These are phyloP conservation scores for Dothideomycetes sp. DNA, from an alignment of 2,329 filamentous ascomycete genomes.

Conservation along the genomic window DNA sequence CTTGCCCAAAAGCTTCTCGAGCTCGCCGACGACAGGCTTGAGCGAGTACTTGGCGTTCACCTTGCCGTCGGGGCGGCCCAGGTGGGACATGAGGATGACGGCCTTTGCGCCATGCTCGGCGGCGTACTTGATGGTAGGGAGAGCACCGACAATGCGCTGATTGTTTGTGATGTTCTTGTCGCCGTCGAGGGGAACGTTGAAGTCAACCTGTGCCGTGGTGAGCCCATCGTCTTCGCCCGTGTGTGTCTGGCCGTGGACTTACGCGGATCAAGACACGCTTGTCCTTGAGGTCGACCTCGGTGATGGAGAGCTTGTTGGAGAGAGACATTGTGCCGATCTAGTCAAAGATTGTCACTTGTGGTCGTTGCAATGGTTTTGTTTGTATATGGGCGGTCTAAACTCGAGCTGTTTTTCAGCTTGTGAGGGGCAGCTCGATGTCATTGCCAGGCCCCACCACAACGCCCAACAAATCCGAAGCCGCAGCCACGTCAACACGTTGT, in stretches of 20 bases:
- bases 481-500: too few species aligned
- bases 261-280: constrained; percentile 97
- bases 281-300: constrained; percentile 91
- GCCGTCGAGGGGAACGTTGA: constrained; percentile 94
- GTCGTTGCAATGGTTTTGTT: too few species aligned
- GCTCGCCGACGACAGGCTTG: constrained; percentile 72
- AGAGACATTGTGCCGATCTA: constrained; percentile 82
- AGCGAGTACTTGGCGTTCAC: constrained; percentile 88
- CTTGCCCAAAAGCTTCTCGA: constrained; percentile 61
- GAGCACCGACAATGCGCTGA: constrained; percentile 92
- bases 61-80: constrained; percentile 88
- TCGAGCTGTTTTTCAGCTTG: too few species aligned
- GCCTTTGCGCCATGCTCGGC: constrained; percentile 39
- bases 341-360: neutral
- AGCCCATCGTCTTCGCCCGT: too few species aligned
- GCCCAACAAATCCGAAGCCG: too few species aligned
- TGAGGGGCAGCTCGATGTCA: too few species aligned
- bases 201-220: constrained; percentile 88
- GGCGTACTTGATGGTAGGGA: constrained; percentile 30
- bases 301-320: constrained; percentile 94
- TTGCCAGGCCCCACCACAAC: too few species aligned
- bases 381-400: too few species aligned
- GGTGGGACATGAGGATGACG: constrained; percentile 95
- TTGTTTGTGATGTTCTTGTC: constrained; percentile 87
- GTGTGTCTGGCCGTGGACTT: too few species aligned